These are phyloP conservation scores for Cladosporium sp. DNA, from an alignment of 2,329 filamentous ascomycete genomes.

Conservation along the genomic window DNA sequence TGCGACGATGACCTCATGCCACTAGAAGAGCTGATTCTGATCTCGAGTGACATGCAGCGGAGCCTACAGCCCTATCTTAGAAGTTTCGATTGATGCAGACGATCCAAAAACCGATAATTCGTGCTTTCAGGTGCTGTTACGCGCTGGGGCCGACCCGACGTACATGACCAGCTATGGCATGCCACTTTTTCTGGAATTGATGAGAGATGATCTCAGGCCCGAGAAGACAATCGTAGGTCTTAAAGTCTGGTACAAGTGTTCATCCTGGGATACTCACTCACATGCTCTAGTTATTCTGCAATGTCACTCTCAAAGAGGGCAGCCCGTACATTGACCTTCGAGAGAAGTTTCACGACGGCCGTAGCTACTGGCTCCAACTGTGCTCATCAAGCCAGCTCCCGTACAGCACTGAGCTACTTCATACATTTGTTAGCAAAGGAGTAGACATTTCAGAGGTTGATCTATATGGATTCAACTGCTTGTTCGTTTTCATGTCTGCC, in stretches of 20 bases:
- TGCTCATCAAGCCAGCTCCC: background rate
- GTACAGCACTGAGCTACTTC: background rate
- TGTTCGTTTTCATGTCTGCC: background rate
- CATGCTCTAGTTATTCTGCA: background rate
- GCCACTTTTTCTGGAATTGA: background rate
- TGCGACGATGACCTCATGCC: no score
- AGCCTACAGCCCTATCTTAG: no score
- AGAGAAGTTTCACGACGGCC: background rate
- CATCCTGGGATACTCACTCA: background rate
- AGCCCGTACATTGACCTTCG: background rate
- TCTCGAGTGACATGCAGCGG: no score
- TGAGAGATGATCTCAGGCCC: background rate
- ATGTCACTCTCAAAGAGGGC: background rate
- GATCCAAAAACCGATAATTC: no score
- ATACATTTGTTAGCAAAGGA: background rate
- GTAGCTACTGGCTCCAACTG: background rate
- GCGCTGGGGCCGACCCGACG: background rate
- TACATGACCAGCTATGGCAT: no score
- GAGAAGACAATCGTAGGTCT: background rate
- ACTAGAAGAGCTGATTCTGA: no score
- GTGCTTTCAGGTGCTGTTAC: background rate
- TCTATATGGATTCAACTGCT: background rate
- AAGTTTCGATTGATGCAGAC: no score
- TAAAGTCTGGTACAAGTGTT: background rate
- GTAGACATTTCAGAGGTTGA: background rate